Evolutionary conservation across 257 asterid genomes (phyloP), one percentile per base, ranked within the genome.

Genomic region (Solanum rostratum): DNA sequence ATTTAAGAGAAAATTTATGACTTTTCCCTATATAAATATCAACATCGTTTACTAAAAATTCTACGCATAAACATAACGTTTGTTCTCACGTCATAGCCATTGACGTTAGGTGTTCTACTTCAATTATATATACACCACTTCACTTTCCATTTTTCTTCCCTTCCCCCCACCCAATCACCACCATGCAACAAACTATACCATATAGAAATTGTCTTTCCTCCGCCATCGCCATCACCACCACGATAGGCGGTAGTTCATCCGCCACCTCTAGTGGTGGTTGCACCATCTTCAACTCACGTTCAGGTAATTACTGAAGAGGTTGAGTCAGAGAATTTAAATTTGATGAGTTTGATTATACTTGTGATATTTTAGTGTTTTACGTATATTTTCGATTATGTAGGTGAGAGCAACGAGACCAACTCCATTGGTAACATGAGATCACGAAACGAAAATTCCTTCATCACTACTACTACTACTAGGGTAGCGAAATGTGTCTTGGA

Each of bases 121-220:
- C 82, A 81, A 70, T 22, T 50, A 70, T 84, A 84, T 88, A 90
- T 60, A 5, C 85, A 37, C 65, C 88, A 22, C 66, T 53, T 68
- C 33, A n/a, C 73, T 41, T 84, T 45, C 14, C 54, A n/a, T 83
- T 24, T 24, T 84, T 39, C 18, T 57, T 30, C 19, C 65, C 14
- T 49, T 0, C 39, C 54, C n/a, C 60, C 27, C 62, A 37, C 66
- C 18, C 60, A 43, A 84, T 50, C 85, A 63, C 54, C 15, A 86
- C 81, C 87, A 94, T 94, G 98, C 96, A 93, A 13, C 86, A 87
- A 84, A 90, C 92, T 60, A 20, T 88, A 18, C 89, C 89, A 4
- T 79, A 90, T 30, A 82, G 85, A 70, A 83, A 74, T 27, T 79
- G 89, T 88, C 91, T 80, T 33, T 45, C 88, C 29, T 14, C 88